These are phyloP conservation scores for Sugiyamaella xylanicola DNA, from an alignment of 1,139 yeast genomes.

Conservation along the genomic window DNA sequence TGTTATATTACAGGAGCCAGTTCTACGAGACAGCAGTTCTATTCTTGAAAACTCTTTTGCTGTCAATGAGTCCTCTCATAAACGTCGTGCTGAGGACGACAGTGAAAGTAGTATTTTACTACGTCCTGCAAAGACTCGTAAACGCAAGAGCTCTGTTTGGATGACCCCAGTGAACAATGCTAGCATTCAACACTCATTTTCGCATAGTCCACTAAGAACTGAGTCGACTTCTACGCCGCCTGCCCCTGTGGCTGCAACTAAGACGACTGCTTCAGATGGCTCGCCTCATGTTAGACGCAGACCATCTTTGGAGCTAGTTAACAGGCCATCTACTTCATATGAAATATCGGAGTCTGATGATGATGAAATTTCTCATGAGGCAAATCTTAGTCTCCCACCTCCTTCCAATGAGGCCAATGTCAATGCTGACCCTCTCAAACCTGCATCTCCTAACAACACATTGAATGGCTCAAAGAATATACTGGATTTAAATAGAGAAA, in stretches of 20 bases:
- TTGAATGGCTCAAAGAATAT: conserved; percentile 9
- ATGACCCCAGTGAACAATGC: conserved; percentile 17
- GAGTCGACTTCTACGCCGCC: too few species aligned
- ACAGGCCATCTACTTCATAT: background rate
- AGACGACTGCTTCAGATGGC: background rate
- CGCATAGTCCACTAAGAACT: too few species aligned
- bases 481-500: conserved; percentile 5
- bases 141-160: conserved; percentile 29
- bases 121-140: conserved; percentile 18
- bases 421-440: conserved; percentile 17
- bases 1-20: conserved; percentile 25
- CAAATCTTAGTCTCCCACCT: conserved; percentile 26
- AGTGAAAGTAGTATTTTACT: background rate
- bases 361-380: conserved; percentile 24
- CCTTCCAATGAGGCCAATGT: conserved; percentile 13
- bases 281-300: conserved; percentile 5
- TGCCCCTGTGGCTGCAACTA: too few species aligned
- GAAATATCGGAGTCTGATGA: conserved; percentile 15
- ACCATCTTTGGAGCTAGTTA: conserved; percentile 14
- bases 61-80: conserved; percentile 5
- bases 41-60: background rate
- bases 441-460: conserved; percentile 16
- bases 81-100: conserved; percentile 2
- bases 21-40: background rate
- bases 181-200: too few species aligned